phyloP scores from a whole-genome alignment of 352 stramenopile species.

The Globisporangium megalacanthum region DNA sequence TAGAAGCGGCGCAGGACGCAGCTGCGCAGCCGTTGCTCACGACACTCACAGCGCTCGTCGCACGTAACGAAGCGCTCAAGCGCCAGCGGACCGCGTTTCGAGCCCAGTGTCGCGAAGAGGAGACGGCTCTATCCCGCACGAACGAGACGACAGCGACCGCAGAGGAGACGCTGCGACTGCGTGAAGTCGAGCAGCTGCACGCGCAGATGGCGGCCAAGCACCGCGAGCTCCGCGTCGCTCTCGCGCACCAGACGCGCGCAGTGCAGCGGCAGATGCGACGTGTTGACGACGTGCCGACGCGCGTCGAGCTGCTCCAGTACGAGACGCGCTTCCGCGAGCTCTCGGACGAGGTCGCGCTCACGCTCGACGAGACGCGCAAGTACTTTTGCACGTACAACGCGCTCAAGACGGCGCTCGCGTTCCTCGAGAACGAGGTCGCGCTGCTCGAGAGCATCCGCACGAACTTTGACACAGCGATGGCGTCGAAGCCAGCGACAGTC shows the following conservation, averaged over 20 bases:
- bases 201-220: slow-evolving; percentile 58
- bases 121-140: slow-evolving; percentile 17
- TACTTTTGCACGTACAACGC: slow-evolving; percentile 89
- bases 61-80: slow-evolving; percentile 53
- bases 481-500: slow-evolving; percentile 44
- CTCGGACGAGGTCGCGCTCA: slow-evolving; percentile 83
- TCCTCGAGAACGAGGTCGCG: slow-evolving; percentile 83
- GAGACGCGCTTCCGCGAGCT: slow-evolving; percentile 87
- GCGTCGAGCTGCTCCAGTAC: slow-evolving; percentile 88
- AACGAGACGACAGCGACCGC: slow-evolving; percentile 20
- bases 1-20: slow-evolving; percentile 21
- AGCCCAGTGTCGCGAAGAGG: slow-evolving; percentile 33
- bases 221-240: slow-evolving; percentile 52
- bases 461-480: slow-evolving; percentile 80
- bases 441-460: slow-evolving; percentile 83
- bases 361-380: slow-evolving; percentile 87
- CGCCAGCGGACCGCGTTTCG: slow-evolving; percentile 42
- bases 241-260: slow-evolving; percentile 53
- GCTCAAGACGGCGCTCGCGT: slow-evolving; percentile 71
- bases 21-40: slow-evolving; percentile 19
- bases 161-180: slow-evolving; percentile 34
- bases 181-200: slow-evolving; percentile 67
- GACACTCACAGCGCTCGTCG: slow-evolving; percentile 31
- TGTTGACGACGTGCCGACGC: slow-evolving; percentile 83
- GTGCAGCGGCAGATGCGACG: slow-evolving; percentile 55